Conservation (phyloP, 176 grass and related monocot species). For the Bonia amplexicaulis region DNA sequence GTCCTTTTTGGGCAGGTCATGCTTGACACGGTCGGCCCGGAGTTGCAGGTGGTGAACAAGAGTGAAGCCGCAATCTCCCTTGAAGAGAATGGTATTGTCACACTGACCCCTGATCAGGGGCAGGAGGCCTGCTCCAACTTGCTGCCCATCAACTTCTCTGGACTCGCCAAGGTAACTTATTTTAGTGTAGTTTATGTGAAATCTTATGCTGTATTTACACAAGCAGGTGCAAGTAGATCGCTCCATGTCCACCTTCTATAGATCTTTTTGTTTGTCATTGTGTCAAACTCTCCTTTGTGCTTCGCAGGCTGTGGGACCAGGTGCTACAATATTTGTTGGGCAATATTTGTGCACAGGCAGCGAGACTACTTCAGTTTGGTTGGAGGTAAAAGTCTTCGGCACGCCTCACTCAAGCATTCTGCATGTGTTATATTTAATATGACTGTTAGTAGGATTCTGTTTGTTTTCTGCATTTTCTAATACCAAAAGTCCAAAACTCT, state of each 20-base stretch:
- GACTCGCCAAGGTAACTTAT: slow-evolving; percentile 59
- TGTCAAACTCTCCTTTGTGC: background rate
- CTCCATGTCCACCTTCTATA: no score
- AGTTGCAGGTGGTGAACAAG: slow-evolving; percentile 92
- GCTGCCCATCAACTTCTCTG: slow-evolving; percentile 90
- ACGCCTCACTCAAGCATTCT: background rate
- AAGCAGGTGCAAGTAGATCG: background rate
- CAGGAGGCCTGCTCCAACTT: slow-evolving; percentile 63
- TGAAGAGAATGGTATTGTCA: slow-evolving; percentile 68
- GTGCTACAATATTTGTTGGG: slow-evolving; percentile 92
- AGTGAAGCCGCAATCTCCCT: slow-evolving; percentile 73
- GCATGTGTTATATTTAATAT: slow-evolving; percentile 5
- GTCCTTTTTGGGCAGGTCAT: slow-evolving; percentile 51
- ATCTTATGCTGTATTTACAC: background rate
- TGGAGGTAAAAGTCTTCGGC: slow-evolving; percentile 54
- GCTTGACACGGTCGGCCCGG: slow-evolving; percentile 90
- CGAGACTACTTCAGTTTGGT: slow-evolving; percentile 97
- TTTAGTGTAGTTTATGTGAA: background rate
- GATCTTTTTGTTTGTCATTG: background rate
- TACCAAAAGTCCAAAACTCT: slow-evolving; percentile 16
- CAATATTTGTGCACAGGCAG: slow-evolving; percentile 99
- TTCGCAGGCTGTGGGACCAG: slow-evolving; percentile 70
- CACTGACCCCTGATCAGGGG: slow-evolving; percentile 72
- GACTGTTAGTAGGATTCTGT: background rate
- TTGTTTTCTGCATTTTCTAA: background rate